phyloP scores from a whole-genome alignment of 495 filamentous ascomycete species.

The Tetracladium marchalianum region DNA sequence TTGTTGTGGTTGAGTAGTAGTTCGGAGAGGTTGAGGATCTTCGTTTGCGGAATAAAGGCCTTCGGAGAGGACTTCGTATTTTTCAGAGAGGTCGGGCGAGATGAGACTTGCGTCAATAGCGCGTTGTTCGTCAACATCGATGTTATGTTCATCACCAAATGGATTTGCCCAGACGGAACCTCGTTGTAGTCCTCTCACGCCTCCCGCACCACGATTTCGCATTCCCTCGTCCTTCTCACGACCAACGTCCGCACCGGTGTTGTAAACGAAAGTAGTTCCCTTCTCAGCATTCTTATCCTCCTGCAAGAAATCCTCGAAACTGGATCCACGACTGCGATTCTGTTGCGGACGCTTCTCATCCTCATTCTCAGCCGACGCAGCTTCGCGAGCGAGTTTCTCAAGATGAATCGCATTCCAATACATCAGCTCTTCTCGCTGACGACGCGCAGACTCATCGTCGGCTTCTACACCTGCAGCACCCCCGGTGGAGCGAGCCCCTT shows the following conservation, averaged over 20 bases:
- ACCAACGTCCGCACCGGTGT: conserved; percentile 31
- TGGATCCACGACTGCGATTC: conserved; percentile 23
- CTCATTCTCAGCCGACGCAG: too few relatives aligned
- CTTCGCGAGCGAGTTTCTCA: conserved; percentile 17
- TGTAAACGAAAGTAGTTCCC: conserved; percentile 38
- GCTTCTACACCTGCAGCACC: conserved; percentile 53
- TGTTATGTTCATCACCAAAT: conserved; percentile 47
- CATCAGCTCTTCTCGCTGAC: conserved; percentile 63
- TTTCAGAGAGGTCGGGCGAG: conserved; percentile 25
- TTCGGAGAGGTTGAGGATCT: conserved; percentile 2
- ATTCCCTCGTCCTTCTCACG: conserved; percentile 23
- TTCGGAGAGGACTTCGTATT: conserved; percentile 36
- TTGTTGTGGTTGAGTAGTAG: conserved; percentile 4
- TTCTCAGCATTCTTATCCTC: conserved; percentile 30
- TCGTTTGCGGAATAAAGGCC: conserved; percentile 29
- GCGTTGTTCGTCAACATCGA: conserved; percentile 28
- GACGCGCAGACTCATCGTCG: conserved; percentile 54
- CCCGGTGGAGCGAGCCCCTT: conserved; percentile 21
- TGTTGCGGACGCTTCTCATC: conserved; percentile 8
- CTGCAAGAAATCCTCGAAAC: conserved; percentile 45
- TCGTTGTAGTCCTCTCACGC: conserved; percentile 36
- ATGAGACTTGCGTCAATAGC: conserved; percentile 29
- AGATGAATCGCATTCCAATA: conserved; percentile 46
- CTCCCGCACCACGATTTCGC: conserved; percentile 30
- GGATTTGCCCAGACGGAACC: conserved; percentile 46